phyloP scores from a whole-genome alignment of 805 yeast genomes.

The Jamesozyma lodderae region DNA sequence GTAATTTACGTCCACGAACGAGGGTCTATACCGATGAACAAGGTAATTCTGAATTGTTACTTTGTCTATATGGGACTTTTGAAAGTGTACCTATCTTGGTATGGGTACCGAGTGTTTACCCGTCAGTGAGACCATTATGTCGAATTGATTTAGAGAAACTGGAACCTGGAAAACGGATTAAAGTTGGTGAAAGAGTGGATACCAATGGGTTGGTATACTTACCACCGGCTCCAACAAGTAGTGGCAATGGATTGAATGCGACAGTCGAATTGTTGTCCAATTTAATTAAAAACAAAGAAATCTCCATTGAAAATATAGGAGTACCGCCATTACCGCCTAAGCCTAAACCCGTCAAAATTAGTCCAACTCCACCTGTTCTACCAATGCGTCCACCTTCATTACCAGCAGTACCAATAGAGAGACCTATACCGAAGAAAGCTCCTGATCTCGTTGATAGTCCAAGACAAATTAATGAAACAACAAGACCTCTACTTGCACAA shows the following conservation, averaged over 20 bases:
- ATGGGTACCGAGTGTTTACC: constrained; percentile 73
- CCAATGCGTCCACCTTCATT: constrained; percentile 9
- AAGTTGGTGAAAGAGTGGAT: constrained; percentile 61
- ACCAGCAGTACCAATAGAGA: constrained; percentile 3
- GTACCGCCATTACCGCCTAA: neutral
- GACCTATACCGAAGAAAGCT: too few relatives aligned
- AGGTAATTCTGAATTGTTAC: constrained; percentile 52
- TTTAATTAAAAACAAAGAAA: neutral
- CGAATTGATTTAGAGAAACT: constrained; percentile 45
- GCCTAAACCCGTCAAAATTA: neutral
- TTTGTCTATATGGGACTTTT: constrained; percentile 56
- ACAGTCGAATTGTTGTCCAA: neutral
- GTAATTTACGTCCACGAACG: constrained; percentile 60
- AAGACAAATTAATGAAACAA: constrained; percentile 6
- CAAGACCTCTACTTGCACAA: constrained; percentile 2
- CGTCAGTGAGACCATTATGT: constrained; percentile 56
- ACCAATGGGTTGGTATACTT: constrained; percentile 63
- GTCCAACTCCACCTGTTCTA: neutral
- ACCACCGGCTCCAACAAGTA: too few relatives aligned
- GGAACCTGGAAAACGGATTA: constrained; percentile 35
- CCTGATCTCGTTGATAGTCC: too few relatives aligned
- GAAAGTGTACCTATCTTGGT: constrained; percentile 47
- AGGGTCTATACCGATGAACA: constrained; percentile 46
- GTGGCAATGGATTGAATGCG: constrained; percentile 44
- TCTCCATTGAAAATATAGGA: too few relatives aligned